Base-by-base conservation (phyloP, 2,329 filamentous ascomycete genomes). In the Plectosphaerella plurivora region DNA sequence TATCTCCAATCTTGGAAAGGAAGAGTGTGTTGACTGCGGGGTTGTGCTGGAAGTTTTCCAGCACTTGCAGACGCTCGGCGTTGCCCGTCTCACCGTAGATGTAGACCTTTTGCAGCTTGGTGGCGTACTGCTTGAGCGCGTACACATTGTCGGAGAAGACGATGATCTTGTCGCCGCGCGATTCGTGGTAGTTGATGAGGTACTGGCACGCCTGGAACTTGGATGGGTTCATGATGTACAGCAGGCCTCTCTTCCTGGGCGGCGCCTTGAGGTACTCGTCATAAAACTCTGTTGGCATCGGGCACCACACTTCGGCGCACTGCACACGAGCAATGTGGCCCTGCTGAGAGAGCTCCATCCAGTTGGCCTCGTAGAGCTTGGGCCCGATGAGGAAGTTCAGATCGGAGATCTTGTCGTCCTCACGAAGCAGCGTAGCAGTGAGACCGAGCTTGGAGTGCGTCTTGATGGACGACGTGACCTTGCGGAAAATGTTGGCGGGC, bases 101-200 rank as follows among this genome's bases (percentile, higher is more conserved):
- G 67, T 87, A 97, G 0, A 89, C 88, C 67, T 96, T 97, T 47
- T 82, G 82, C 37, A 97, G 76, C 60, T 91, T 93, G 24, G 84
- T 76, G 4, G 94, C 92, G 64, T 97, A 96, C 41, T 86, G 82
- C 60, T 93, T 83, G 28, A 99, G 76, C 0, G 94, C 93, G 64
- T 94, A 97, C 41, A 99, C 91, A 60, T 97, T 97, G 68, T 99
- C 94, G 0, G 91, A 96, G 68, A 97, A 97, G 44, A 99, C 93
- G 57, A 97, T 97, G 60, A 97, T 91, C 71, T 97, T 97, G 74
- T 97, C 94, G 33, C 94, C 93, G 55, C 94, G 83, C 51, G 85
- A 86, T 70, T 97, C 93, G 69, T 99, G 94, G 65, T 96, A 97
- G 68, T 97, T 89, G 65, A 99, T 97, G n/a, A 99, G 79, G 65